Evolutionary conservation across 2,329 filamentous ascomycete genomes (phyloP).

Genomic region (Sporothrix mexicana): DNA sequence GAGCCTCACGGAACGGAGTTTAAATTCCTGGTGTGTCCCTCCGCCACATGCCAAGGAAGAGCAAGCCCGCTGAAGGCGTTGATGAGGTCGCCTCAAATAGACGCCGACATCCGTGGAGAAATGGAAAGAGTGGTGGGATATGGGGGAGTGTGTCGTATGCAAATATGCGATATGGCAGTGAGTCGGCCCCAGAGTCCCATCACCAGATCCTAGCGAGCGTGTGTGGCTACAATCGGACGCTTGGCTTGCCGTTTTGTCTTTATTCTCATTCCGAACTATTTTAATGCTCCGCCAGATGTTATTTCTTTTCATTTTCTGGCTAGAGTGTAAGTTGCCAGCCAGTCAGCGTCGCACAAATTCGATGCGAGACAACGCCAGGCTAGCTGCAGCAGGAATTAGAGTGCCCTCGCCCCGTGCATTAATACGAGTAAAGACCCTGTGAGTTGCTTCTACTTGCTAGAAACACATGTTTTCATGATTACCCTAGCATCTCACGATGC

Average conservation of each 20-base stretch:
- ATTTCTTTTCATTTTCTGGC: background rate
- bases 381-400: slow-evolving; percentile 14
- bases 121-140: background rate
- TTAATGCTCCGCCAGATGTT: background rate
- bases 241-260: background rate
- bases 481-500: background rate
- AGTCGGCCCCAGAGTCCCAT: background rate
- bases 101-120: background rate
- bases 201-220: background rate
- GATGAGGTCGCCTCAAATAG: background rate
- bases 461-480: background rate
- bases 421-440: background rate
- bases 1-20: slow-evolving; percentile 9
- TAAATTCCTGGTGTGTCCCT: slow-evolving; percentile 3
- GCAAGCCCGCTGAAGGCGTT: background rate
- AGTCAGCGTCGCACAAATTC: background rate
- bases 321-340: background rate
- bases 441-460: background rate
- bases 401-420: background rate
- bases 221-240: background rate
- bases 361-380: background rate
- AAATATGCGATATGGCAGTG: slow-evolving; percentile 6
- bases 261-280: background rate
- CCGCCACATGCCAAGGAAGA: slow-evolving; percentile 18
- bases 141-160: background rate